phyloP scores from a whole-genome alignment of 805 yeast species.

The Metschnikowia cubensis region DNA sequence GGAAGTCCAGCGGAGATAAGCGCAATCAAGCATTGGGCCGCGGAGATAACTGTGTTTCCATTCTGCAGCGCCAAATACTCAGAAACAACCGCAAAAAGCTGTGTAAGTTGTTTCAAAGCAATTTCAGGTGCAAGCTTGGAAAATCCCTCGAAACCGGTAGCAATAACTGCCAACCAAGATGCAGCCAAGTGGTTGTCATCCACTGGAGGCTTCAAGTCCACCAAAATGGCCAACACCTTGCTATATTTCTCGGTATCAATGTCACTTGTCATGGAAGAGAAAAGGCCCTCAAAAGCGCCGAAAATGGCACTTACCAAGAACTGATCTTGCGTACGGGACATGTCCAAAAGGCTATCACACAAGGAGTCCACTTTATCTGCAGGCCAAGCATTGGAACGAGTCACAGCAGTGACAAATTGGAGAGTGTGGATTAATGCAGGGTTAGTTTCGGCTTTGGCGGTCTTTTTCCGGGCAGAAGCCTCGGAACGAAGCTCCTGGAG shows the following conservation, averaged over 20 bases:
- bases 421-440: slow-evolving; percentile 68
- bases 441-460: slow-evolving; percentile 45
- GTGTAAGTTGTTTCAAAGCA: slow-evolving; percentile 55
- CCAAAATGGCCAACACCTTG: slow-evolving; percentile 63
- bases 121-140: slow-evolving; percentile 32
- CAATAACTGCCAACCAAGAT: slow-evolving; percentile 92
- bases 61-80: slow-evolving; percentile 66
- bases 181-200: slow-evolving; percentile 86
- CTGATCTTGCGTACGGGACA: slow-evolving; percentile 81
- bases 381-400: slow-evolving; percentile 84
- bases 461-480: slow-evolving; percentile 28
- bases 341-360: slow-evolving; percentile 70
- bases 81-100: slow-evolving; percentile 44
- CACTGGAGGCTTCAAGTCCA: slow-evolving; percentile 74
- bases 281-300: slow-evolving; percentile 76
- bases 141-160: slow-evolving; percentile 61
- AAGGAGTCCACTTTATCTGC: slow-evolving; percentile 58
- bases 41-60: slow-evolving; percentile 63
- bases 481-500: slow-evolving; percentile 43
- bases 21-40: slow-evolving; percentile 84
- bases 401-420: slow-evolving; percentile 69
- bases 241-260: slow-evolving; percentile 61
- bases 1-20: slow-evolving; percentile 65
- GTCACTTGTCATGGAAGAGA: slow-evolving; percentile 57
- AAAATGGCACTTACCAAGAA: slow-evolving; percentile 79